phyloP scores from a whole-genome alignment of 441 rosid species.

The Jatropha podagrica region DNA sequence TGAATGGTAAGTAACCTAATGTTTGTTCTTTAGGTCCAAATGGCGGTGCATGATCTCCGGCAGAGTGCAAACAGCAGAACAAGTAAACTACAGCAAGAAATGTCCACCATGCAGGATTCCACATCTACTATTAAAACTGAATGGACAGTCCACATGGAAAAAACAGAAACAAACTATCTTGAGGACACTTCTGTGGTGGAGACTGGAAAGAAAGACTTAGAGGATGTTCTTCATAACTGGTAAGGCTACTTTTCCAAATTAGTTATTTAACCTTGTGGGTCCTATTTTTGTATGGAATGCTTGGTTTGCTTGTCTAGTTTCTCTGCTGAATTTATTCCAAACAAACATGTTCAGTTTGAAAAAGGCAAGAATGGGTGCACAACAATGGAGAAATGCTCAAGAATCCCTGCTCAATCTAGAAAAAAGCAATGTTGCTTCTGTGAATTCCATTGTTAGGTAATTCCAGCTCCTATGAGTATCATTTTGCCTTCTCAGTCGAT shows the following conservation, averaged over 20 bases:
- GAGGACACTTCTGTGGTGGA: conserved; percentile 79
- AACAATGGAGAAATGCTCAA: conserved; percentile 89
- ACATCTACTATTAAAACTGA: conserved; percentile 68
- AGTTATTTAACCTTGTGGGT: not conserved
- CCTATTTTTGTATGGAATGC: not conserved
- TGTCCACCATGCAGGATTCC: conserved; percentile 89
- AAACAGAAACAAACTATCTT: conserved; percentile 67
- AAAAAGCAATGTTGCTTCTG: conserved; percentile 77
- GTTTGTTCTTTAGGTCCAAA: conserved; percentile 60
- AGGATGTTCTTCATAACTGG: conserved; percentile 83
- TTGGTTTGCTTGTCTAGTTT: conserved; percentile 1
- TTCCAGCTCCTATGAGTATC: conserved; percentile 16
- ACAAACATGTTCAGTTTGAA: conserved; percentile 51
- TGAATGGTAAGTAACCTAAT: conserved; percentile 9
- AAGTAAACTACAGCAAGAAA: conserved; percentile 73
- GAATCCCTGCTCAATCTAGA: conserved; percentile 82
- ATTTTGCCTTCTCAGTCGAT: conserved; percentile 9
- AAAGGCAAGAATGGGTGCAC: conserved; percentile 73
- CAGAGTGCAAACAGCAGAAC: conserved; percentile 80
- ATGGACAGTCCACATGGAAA: conserved; percentile 83
- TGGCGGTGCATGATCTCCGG: conserved; percentile 83
- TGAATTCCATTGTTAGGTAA: conserved; percentile 83
- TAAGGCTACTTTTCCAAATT: conserved; percentile 27
- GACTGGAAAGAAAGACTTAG: conserved; percentile 71
- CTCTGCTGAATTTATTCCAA: conserved; percentile 22